These are phyloP conservation scores for Fusarium floridanum DNA, from an alignment of 2,329 filamentous ascomycete genomes.

Conservation along the genomic window DNA sequence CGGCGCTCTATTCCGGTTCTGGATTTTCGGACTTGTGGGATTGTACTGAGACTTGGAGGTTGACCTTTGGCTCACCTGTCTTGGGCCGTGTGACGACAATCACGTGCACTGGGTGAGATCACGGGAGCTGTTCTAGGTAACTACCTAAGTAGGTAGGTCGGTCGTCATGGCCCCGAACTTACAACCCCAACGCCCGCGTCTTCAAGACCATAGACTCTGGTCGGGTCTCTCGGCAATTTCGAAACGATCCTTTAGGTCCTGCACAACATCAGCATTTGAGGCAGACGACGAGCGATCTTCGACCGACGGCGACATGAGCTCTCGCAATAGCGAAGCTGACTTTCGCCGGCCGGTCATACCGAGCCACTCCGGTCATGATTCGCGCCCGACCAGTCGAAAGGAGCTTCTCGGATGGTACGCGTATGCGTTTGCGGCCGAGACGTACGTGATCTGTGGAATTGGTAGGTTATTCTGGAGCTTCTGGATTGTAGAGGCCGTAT, in stretches of 20 bases:
- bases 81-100: conserved; percentile 44
- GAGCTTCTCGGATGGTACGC: conserved; percentile 96
- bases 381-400: conserved; percentile 85
- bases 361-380: conserved; percentile 86
- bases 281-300: conserved; percentile 77
- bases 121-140: conserved; percentile 27
- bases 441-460: conserved; percentile 86
- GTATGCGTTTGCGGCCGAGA: conserved; percentile 96
- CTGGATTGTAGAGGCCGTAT: background rate
- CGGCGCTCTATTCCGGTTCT: conserved; percentile 12
- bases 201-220: conserved; percentile 58
- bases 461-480: conserved; percentile 65
- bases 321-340: conserved; percentile 54
- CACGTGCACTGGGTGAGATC: conserved; percentile 45
- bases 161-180: conserved; percentile 42
- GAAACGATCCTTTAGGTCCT: conserved; percentile 69
- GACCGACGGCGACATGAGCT: conserved; percentile 52
- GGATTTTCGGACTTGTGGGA: conserved; percentile 19
- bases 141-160: conserved; percentile 8
- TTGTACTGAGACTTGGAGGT: conserved; percentile 1
- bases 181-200: conserved; percentile 56
- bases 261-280: conserved; percentile 72
- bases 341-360: conserved; percentile 53
- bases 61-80: conserved; percentile 21
- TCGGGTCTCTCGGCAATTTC: conserved; percentile 65